A percentile compares a stretch with the other conserved stretches of the same genome.
Evolutionary conservation across 139 green algal genomes (phyloP).

Genomic region (Chlorella sorokiniana): DNA sequence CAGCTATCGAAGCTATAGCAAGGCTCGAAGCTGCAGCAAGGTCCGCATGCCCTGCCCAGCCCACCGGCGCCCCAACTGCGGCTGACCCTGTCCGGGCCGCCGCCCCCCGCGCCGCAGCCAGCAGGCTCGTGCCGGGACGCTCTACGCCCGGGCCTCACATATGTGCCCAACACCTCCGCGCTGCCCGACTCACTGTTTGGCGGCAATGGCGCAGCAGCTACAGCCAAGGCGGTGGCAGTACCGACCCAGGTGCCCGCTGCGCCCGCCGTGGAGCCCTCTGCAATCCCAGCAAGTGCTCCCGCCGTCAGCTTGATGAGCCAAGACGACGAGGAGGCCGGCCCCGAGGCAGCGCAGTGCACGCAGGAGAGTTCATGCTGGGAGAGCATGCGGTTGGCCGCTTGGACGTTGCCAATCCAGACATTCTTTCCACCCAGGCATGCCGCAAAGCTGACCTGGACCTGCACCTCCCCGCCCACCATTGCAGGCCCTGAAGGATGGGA

Average conservation of each 20-base stretch:
- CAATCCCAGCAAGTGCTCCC: not conserved
- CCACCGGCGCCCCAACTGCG: too few species aligned
- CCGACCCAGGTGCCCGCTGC: not conserved
- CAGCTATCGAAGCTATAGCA: too few species aligned
- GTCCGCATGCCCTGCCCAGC: not conserved
- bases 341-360: conserved; percentile 70
- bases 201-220: not conserved
- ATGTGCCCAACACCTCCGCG: conserved; percentile 46
- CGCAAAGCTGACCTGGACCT: not conserved
- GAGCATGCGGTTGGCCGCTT: not conserved
- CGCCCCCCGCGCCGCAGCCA: too few species aligned
- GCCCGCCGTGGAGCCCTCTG: not conserved
- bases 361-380: not conserved
- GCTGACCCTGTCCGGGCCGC: too few species aligned
- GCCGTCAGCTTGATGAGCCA: conserved; percentile 59
- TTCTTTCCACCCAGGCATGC: not conserved
- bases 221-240: not conserved
- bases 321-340: conserved; percentile 79
- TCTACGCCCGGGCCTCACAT: conserved; percentile 87
- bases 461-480: not conserved
- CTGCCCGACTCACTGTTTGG: not conserved
- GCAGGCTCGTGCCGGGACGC: conserved; percentile 85
- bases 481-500: conserved; percentile 78
- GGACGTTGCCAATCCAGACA: not conserved
- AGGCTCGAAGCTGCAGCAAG: not conserved